Evolutionary conservation across 1,284 basidiomycete species (phyloP).

Genomic region (Exobasidium rhododendri): DNA sequence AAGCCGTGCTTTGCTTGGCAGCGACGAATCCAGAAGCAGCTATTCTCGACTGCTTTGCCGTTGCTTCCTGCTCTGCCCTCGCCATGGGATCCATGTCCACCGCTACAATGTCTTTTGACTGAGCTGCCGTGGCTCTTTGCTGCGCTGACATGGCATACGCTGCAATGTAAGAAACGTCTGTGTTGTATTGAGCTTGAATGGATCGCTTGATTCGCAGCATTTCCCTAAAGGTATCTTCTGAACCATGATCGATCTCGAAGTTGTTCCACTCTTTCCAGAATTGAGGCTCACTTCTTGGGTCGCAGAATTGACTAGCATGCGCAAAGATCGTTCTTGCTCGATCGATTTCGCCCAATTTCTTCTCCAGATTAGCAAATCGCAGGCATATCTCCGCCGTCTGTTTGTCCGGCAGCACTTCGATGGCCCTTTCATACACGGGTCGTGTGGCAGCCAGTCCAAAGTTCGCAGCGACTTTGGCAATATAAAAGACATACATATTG

Average conservation of each 20-base stretch:
- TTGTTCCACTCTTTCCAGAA: constrained; percentile 97
- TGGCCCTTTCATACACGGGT: constrained; percentile 93
- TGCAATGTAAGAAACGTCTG: constrained; percentile 66
- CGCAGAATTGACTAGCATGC: constrained; percentile 97
- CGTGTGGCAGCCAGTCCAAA: constrained; percentile 94
- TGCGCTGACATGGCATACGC: constrained; percentile 27
- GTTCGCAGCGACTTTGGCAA: constrained; percentile 83
- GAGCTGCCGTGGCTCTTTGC: constrained; percentile 55
- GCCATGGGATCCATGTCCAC: constrained; percentile 41
- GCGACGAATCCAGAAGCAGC: constrained; percentile 27
- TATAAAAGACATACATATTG: constrained; percentile 96
- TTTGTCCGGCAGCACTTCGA: constrained; percentile 84
- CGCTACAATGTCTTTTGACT: constrained; percentile 56
- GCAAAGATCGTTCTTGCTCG: constrained; percentile 92
- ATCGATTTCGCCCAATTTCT: constrained; percentile 98
- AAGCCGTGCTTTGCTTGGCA: constrained; percentile 58
- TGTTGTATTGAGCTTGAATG: constrained; percentile 98
- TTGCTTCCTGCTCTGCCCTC: constrained; percentile 3
- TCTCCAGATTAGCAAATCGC: constrained; percentile 89
- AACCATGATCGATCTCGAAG: constrained; percentile 94
- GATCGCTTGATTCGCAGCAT: constrained; percentile 96
- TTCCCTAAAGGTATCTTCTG: constrained; percentile 97
- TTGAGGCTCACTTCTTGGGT: constrained; percentile 75
- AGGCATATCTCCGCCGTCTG: constrained; percentile 98
- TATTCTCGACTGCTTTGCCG: constrained; percentile 10